A percentile compares a stretch with the other conserved stretches of the same genome.
phyloP scores from a whole-genome alignment of 371 early-diverging fungal genomes.

The Mortierella sp. region DNA sequence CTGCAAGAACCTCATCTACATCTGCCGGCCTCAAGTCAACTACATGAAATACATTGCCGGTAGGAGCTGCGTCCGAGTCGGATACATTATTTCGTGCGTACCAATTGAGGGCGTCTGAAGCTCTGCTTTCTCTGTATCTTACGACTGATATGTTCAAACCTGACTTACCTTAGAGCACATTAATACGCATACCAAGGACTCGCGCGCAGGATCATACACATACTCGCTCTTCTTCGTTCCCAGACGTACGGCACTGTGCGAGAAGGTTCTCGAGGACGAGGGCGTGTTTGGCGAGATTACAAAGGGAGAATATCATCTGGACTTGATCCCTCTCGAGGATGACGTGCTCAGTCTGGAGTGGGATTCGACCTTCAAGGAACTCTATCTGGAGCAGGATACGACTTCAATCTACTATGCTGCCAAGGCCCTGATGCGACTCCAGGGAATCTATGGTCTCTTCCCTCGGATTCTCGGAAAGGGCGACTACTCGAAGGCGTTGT shows the following conservation, averaged over 20 bases:
- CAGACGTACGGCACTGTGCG: conserved; percentile 87
- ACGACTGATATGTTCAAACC: neutral
- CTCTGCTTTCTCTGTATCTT: neutral
- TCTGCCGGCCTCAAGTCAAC: conserved; percentile 82
- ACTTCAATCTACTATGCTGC: conserved; percentile 85
- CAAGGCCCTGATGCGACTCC: conserved; percentile 88
- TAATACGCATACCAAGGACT: conserved; percentile 43
- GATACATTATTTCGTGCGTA: neutral
- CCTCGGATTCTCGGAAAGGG: conserved; percentile 94
- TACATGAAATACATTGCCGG: conserved; percentile 90
- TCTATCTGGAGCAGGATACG: conserved; percentile 86
- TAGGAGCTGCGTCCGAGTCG: conserved; percentile 31
- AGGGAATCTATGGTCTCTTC: conserved; percentile 87
- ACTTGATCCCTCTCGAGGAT: conserved; percentile 90
- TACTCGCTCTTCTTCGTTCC: conserved; percentile 92
- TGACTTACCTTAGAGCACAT: conserved; percentile 46
- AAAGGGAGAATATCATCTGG: conserved; percentile 90
- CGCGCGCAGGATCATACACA: conserved; percentile 42
- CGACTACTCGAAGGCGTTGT: conserved; percentile 81
- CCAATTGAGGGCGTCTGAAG: neutral
- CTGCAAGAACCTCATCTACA: conserved; percentile 81
- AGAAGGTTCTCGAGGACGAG: conserved; percentile 89
- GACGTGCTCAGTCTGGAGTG: conserved; percentile 93
- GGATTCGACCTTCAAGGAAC: conserved; percentile 83
- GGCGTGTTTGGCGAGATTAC: conserved; percentile 91